Base-by-base conservation (phyloP, 306 rosid species). In the Rubus parviflorus region DNA sequence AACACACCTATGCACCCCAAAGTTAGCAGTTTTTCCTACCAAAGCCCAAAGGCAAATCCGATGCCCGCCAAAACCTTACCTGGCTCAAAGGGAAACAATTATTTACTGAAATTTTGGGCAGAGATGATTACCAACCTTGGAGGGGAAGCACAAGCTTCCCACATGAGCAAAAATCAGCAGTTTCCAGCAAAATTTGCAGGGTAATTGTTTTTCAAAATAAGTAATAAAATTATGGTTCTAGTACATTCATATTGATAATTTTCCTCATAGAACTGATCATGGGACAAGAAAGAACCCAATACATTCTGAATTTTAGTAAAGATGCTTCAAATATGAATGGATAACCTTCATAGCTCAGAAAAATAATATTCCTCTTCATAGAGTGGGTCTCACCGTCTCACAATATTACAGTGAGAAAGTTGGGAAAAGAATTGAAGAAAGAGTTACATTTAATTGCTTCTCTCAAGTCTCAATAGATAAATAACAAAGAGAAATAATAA, bases 61-160 rank as follows among this genome's bases (percentile, higher is more conserved):
- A 74, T 74, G 69, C 69, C 49, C 35, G 46, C 77, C 69, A 74
- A 41, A 74, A 74, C 58, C 77, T 74, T 74, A 74, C 77, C 69
- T 45, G 77, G 54, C 77, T 74, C 77, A 74, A 74, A 74, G 69
- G 77, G 58, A 74, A 74, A 74, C 70, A 74, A 74, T 74, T 74
- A 74, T 74, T 58, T 15, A 43, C 72, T 67, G 52, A 67, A 42
- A 67, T 41, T 41, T 22, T 19, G 53, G 67, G 57, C 56, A 58
- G 25, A 74, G 52, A 56, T 56, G 77, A 56, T 54, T 73, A 73
- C 77, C 77, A 42, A 22, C 57, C 77, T 60, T 45, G 22, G 35
- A 45, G 45, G 70, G 25, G 41, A 16, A 60, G 68, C 11, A 14
- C 23, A 25, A 17, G 25, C 65, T 73, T 56, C 52, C 22, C 53